Evolutionary conservation across 2,329 filamentous ascomycete species (phyloP), one percentile per base, ranked within the genome.

Genomic region (Parasarocladium wereldwijsianum): DNA sequence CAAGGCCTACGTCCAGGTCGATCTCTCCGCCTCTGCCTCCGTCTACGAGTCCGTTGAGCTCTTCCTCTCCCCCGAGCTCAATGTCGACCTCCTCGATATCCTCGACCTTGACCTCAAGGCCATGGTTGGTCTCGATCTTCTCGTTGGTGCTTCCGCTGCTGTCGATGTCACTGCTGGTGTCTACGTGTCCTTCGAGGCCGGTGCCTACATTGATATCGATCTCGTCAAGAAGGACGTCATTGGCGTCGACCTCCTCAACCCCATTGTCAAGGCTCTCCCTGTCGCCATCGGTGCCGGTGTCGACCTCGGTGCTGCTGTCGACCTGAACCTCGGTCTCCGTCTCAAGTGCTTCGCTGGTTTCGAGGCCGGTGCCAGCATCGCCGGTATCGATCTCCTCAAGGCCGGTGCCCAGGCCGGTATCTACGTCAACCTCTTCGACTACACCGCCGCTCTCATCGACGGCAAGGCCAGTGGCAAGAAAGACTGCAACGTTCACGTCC

Each of bases 391-490:
- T 4, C 38, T 57, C 3, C 37, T 54, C 35, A 51, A 52, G 23
- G 51, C 60, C 14, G 58, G 55, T 38, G 54, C 60, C 19, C 55
- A 58, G 39, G 36, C 61, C 10, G 53, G 51, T 24, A 47, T 70
- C 24, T 70, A 55, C 42, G 57, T 59, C 34, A 62, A 70, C 47
- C 43, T 73, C 6, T 55, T 66, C n/a, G 60, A 71, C 40, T 66
- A 70, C 44, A 54, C 58, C 33, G 51, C 54, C 36, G 44, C 50
- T 32, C 49, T 62, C 32, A 51, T 54, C 29, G 43, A 40, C 20
- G 51, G 49, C 5, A 43, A 47, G 8, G 20, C 14, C n/a, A n/a
- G n/a, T n/a, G n/a, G n/a, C n/a, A n/a, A n/a, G n/a, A n/a, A n/a
- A n/a, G 30, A 38, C 26, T 62, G 59, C 41, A 50, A 44, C 15